These are phyloP conservation scores for Dysphania ambrosioides DNA, from an alignment of 148 eudicot genomes.

Conservation along the genomic window DNA sequence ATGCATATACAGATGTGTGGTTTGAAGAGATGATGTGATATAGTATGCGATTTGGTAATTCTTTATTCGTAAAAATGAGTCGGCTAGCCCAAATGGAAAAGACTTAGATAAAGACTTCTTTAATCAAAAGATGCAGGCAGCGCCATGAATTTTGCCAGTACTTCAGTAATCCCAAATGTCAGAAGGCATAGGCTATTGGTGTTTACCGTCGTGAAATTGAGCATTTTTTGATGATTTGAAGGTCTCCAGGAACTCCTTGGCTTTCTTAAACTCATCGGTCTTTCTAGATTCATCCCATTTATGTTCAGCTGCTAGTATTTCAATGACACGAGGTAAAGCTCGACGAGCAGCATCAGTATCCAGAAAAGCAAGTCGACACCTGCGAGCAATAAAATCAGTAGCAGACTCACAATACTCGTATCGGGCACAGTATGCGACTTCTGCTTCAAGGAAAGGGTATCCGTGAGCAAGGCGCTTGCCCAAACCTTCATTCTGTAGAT, in stretches of 20 bases:
- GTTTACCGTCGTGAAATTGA: slow-evolving; percentile 92
- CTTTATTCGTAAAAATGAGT: not conserved
- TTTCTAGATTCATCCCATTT: slow-evolving; percentile 80
- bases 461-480: slow-evolving; percentile 99
- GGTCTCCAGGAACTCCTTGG: slow-evolving; percentile 66
- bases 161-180: not conserved
- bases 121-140: not conserved
- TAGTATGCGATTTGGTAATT: not conserved
- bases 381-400: slow-evolving; percentile 81
- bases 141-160: not conserved
- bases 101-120: not conserved
- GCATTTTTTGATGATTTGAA: slow-evolving; percentile 93
- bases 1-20: slow-evolving; percentile 12
- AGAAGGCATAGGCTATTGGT: slow-evolving; percentile 37
- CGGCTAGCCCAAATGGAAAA: not conserved
- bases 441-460: slow-evolving; percentile 92
- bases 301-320: slow-evolving; percentile 80
- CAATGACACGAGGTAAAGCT: slow-evolving; percentile 75
- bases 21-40: not conserved
- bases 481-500: slow-evolving; percentile 70
- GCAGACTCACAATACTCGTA: slow-evolving; percentile 93
- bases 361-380: slow-evolving; percentile 92
- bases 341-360: slow-evolving; percentile 90
- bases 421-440: slow-evolving; percentile 96
- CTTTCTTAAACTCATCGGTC: slow-evolving; percentile 52